Base-by-base conservation (phyloP, 768 basidiomycete species). In the Strobilomyces confusus region DNA sequence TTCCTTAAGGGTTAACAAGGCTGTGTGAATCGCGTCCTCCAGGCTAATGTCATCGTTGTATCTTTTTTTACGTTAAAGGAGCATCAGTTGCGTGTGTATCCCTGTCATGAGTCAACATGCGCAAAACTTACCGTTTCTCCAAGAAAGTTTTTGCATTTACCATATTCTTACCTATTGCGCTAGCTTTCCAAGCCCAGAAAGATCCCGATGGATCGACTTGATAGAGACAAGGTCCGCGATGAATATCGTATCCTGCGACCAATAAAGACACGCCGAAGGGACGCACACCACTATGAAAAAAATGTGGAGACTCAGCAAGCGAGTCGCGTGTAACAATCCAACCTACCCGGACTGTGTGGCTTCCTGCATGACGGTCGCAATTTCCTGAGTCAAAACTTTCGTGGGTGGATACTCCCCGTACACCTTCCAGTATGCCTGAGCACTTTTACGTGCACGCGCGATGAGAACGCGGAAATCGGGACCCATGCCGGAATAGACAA, bases 101-200 rank as follows among this genome's bases (percentile, higher is more conserved):
- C 51, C 46, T 54, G 43, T 61, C 59, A 51, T 58, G 54, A 58
- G 49, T 49, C 63, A 63, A 56, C 60, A 59, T 59, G 64, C 56
- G 44, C 52, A 56, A 59, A 48, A 73, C 84, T 64, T 61, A 94
- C 92, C 97, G 85, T 74, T 99, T 99, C 74, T 99, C 97, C 60
- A 99, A 73, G 74, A 99, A 99, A 9, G 97, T 99, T 75, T 99
- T 99, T 33, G 95, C 97, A 64, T 99, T 99, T 43, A 94, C 85
- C 93, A 98, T 98, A 73, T 98, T 98, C 77, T 99, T 99, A 37
- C 97, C 97, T 63, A 98, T 99, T 12, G 97, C 97, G 68, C 93
- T 95, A 9, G 97, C 97, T 70, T 99, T 99, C 97, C 97, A 99
- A 29, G 97, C 95, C 97, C 97, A 99, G 75, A 92, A 99, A 30